Evolutionary conservation across 2,329 filamentous ascomycete genomes (phyloP).

Genomic region (Penicillium expansum): DNA sequence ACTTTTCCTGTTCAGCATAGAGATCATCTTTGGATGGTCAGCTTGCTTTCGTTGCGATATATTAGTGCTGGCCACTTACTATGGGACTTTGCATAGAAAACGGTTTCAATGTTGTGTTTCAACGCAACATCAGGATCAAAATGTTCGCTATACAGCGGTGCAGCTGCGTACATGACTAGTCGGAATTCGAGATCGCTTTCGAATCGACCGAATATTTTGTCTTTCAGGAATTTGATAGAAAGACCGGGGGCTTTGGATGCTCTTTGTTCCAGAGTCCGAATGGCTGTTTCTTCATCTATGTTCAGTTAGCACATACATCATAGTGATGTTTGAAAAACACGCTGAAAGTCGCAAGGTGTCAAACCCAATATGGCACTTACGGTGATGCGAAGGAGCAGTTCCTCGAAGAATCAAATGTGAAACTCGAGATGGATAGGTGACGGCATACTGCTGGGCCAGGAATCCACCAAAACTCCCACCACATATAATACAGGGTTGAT

Average conservation of each 20-base stretch:
- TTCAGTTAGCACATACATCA: neutral
- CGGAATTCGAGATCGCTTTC: neutral
- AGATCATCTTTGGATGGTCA: neutral
- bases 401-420: neutral
- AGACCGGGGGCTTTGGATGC: neutral
- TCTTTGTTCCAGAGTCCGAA: neutral
- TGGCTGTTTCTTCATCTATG: neutral
- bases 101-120: neutral
- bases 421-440: neutral
- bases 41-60: neutral
- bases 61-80: neutral
- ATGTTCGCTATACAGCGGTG: neutral
- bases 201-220: neutral
- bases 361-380: neutral
- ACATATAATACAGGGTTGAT: neutral
- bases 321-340: neutral
- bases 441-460: neutral
- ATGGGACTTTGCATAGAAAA: neutral
- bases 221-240: neutral
- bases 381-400: neutral
- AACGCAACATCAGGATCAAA: neutral
- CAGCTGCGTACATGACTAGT: neutral
- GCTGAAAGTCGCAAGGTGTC: neutral
- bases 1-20: neutral
- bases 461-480: neutral